Conservation (phyloP, 768 basidiomycete genomes). For the Daedaleopsis sinensis region DNA sequence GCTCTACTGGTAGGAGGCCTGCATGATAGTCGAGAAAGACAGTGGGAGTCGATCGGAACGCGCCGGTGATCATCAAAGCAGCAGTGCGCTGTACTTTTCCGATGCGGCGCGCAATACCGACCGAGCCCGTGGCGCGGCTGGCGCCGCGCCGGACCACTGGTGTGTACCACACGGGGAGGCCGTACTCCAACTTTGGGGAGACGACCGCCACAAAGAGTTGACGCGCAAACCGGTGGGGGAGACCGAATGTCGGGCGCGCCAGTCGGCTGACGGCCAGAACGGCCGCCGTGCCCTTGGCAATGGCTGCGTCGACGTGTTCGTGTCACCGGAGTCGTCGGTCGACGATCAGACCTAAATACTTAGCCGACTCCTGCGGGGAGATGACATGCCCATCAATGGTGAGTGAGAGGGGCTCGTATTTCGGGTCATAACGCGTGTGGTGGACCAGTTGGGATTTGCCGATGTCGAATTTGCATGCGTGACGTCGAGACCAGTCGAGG, state of each 20-base stretch:
- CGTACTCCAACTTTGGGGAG: constrained; percentile 4
- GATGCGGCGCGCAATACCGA: not conserved
- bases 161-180: constrained; percentile 5
- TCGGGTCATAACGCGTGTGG: no score
- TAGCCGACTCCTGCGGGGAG: no score
- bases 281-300: not conserved
- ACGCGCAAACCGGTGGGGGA: not conserved
- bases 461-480: no score
- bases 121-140: not conserved
- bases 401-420: no score
- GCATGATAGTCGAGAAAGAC: constrained; percentile 28
- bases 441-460: no score
- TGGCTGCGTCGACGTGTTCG: no score
- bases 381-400: no score
- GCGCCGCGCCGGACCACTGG: not conserved
- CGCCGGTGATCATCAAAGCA: constrained; percentile 25
- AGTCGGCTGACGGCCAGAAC: no score
- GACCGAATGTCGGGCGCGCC: constrained; percentile 3
- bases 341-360: no score
- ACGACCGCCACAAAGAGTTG: constrained; percentile 4
- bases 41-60: constrained; percentile 25
- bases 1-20: constrained; percentile 22
- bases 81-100: constrained; percentile 27
- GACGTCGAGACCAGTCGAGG: no score
- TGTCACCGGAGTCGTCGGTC: no score